A percentile compares a stretch with the other conserved stretches of the same genome.
Evolutionary conservation across 2,329 filamentous ascomycete species (phyloP).

Genomic region (Penicillium verrucosum): DNA sequence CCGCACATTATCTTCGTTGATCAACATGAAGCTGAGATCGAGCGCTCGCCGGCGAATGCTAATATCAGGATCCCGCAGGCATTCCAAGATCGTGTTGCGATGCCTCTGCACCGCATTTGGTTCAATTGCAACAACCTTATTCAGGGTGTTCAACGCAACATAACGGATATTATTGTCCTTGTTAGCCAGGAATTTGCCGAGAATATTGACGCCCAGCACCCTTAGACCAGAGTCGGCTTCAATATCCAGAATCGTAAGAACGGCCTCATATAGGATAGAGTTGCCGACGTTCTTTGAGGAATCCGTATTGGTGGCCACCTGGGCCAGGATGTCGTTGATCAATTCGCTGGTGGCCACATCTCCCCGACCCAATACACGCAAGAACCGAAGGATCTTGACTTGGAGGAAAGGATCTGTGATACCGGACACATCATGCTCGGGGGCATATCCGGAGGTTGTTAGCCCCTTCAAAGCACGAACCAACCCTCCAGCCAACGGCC

Average conservation of each 20-base stretch:
- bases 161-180: slow-evolving; percentile 99
- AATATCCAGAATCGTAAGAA: slow-evolving; percentile 94
- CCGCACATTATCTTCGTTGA: slow-evolving; percentile 94
- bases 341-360: slow-evolving; percentile 87
- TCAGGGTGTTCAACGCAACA: slow-evolving; percentile 92
- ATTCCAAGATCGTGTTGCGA: slow-evolving; percentile 95
- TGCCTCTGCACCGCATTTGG: slow-evolving; percentile 96
- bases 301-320: slow-evolving; percentile 97
- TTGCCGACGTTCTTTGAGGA: slow-evolving; percentile 98
- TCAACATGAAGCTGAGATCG: slow-evolving; percentile 94
- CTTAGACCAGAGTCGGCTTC: slow-evolving; percentile 93
- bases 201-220: slow-evolving; percentile 94
- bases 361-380: slow-evolving; percentile 81
- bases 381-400: slow-evolving; percentile 85
- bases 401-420: slow-evolving; percentile 98
- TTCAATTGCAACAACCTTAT: slow-evolving; percentile 97
- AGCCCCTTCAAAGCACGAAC: slow-evolving; percentile 90
- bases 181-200: slow-evolving; percentile 98
- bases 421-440: slow-evolving; percentile 96
- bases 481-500: slow-evolving; percentile 75
- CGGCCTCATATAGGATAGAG: slow-evolving; percentile 94
- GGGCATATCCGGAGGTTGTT: slow-evolving; percentile 92
- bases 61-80: slow-evolving; percentile 93
- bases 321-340: slow-evolving; percentile 96
- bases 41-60: slow-evolving; percentile 94